A percentile compares a stretch with the other conserved stretches of the same genome.
These are phyloP conservation scores for Ambrosiella xylebori DNA, from an alignment of 2,329 filamentous ascomycete genomes.

Conservation along the genomic window DNA sequence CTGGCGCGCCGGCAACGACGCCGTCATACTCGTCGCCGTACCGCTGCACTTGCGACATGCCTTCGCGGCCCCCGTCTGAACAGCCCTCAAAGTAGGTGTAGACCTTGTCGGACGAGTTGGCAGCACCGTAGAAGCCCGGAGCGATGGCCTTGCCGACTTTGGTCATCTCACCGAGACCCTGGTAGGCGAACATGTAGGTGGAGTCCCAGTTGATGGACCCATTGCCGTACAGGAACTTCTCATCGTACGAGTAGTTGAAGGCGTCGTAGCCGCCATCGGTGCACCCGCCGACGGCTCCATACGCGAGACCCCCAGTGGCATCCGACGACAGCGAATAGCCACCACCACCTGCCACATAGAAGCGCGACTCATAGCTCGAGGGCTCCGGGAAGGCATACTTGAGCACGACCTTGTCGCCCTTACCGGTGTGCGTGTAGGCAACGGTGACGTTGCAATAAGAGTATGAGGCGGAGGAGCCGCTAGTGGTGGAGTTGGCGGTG, in stretches of 20 bases:
- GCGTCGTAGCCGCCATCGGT: constrained; percentile 16
- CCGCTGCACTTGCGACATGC: constrained; percentile 33
- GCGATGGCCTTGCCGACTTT: constrained; percentile 31
- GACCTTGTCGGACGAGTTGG: constrained; percentile 14
- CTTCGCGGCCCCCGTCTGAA: constrained; percentile 42
- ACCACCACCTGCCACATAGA: constrained; percentile 14
- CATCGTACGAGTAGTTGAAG: constrained; percentile 8
- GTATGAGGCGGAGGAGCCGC: not conserved
- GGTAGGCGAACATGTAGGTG: constrained; percentile 20
- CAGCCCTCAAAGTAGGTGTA: constrained; percentile 43
- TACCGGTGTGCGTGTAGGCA: constrained; percentile 11
- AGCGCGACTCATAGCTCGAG: constrained; percentile 13
- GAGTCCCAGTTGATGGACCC: constrained; percentile 15
- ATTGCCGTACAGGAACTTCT: constrained; percentile 5
- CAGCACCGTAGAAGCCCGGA: constrained; percentile 29
- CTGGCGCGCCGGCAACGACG: constrained; percentile 31
- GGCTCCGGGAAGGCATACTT: constrained; percentile 14
- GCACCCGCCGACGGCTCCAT: constrained; percentile 15
- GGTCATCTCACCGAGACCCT: constrained; percentile 28
- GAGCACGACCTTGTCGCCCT: constrained; percentile 13
- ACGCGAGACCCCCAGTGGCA: not conserved
- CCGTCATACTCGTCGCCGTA: constrained; percentile 42
- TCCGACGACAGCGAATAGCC: constrained; percentile 12
- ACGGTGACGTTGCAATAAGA: constrained; percentile 15
- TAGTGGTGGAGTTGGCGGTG: not conserved